Evolutionary conservation across 2,329 filamentous ascomycete genomes (phyloP), one percentile per base, ranked within the genome.

Genomic region (Fusarium sp.): DNA sequence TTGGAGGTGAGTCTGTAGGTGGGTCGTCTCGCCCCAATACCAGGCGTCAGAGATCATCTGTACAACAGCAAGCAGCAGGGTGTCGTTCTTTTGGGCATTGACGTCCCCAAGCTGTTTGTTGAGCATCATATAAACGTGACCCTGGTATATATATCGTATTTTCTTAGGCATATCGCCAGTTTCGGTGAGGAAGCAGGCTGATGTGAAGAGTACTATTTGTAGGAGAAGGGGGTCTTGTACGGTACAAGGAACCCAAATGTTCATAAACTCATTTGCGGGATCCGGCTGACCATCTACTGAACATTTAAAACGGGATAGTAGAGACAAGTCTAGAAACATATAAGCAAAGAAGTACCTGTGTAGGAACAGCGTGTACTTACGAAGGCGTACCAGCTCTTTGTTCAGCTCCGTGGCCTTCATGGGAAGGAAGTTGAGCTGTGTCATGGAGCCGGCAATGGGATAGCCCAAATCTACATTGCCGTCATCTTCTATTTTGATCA

Each of bases 41-140:
- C 86, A 88, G 61, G 86, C 85, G 47, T 85, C 81, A 25, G 85
- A 74, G 23, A 85, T 80, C 63, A 87, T 79, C 71, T 86, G 85
- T 2, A 83, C 75, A 7, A 86, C 83, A 5, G 80, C 83, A 7
- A 84, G 80, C 41, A 87, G 81, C 6, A 82, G 80, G 32, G 82
- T 80, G 65, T 86, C 84, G 55, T 78, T 82, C 1, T 81, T 80
- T n/a, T 79, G 76, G 20, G 77, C 72, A 3, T 74, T 71, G 5
- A 78, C 69, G 20, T 78, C 74, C 40, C 76, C 76, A 18, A 87
- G 80, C 42, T 84, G 82, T 42, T 82, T 79, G 65, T 86, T 86
- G 32, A 87, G 78, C 74, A 84, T 80, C 41, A 76, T 75, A 59
- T 83, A 83, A 5, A 82, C 82, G 18, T 74, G 78, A 16, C 79